A percentile compares a stretch with the other conserved stretches of the same genome.
phyloP scores from a whole-genome alignment of 495 filamentous ascomycete genomes.

The Ramalina peruviana region DNA sequence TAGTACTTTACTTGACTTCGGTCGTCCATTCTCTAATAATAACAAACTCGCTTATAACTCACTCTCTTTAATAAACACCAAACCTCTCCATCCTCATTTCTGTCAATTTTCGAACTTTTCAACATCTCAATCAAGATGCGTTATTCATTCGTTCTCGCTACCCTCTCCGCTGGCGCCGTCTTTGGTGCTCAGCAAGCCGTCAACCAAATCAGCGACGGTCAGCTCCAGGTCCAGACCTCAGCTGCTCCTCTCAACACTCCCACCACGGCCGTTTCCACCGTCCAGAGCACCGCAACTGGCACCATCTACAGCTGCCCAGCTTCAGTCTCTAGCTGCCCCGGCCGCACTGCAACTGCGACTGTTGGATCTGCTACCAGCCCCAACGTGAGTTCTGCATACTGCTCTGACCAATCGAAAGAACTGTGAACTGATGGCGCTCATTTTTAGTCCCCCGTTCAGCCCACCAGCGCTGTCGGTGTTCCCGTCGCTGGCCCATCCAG shows the following conservation, averaged over 20 bases:
- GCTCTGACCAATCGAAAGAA: not conserved
- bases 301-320: constrained; percentile 48
- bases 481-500: not conserved
- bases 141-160: constrained; percentile 36
- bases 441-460: constrained; percentile 7
- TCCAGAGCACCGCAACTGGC: constrained; percentile 40
- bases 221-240: constrained; percentile 10
- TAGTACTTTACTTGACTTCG: constrained; percentile 33
- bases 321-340: constrained; percentile 28
- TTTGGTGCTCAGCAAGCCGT: constrained; percentile 5
- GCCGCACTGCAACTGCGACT: constrained; percentile 11
- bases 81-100: constrained; percentile 11
- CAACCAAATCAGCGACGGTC: constrained; percentile 14
- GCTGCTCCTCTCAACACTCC: constrained; percentile 13
- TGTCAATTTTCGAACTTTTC: constrained; percentile 14
- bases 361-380: constrained; percentile 6
- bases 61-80: constrained; percentile 29
- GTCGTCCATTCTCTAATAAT: constrained; percentile 38
- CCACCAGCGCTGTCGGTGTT: no score
- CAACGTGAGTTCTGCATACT: no score
- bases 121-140: constrained; percentile 35
- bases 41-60: constrained; percentile 22
- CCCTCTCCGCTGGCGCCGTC: constrained; percentile 31
- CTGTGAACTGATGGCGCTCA: constrained; percentile 1
- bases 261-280: constrained; percentile 22